Conservation (phyloP, 2,329 filamentous ascomycete genomes). For the Lasiodiplodia sp. region DNA sequence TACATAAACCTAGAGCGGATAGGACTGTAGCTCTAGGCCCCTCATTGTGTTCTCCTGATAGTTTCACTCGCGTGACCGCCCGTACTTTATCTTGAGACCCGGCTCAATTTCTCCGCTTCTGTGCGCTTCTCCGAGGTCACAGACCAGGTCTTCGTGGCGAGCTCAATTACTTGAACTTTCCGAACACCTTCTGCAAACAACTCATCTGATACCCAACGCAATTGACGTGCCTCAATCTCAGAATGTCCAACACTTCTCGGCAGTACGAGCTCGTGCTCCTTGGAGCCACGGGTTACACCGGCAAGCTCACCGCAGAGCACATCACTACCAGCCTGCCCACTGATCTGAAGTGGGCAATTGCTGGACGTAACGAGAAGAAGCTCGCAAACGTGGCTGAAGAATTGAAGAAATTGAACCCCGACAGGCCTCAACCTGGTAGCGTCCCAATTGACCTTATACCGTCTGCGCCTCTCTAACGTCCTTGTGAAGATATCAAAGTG, state of each 20-base stretch:
- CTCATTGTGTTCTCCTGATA: background rate
- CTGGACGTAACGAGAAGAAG: slow-evolving; percentile 81
- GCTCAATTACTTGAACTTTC: slow-evolving; percentile 1
- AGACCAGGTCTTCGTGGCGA: slow-evolving; percentile 18
- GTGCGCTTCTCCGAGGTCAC: slow-evolving; percentile 24
- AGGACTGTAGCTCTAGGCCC: background rate
- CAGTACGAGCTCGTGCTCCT: slow-evolving; percentile 72
- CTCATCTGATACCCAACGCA: background rate
- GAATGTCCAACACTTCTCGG: slow-evolving; percentile 37
- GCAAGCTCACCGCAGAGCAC: slow-evolving; percentile 77
- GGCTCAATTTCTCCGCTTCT: slow-evolving; percentile 10
- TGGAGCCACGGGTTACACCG: slow-evolving; percentile 83
- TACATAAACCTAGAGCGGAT: background rate
- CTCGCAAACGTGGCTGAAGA: slow-evolving; percentile 73
- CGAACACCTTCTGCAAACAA: background rate
- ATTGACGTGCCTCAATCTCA: background rate
- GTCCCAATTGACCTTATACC: background rate
- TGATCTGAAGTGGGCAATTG: slow-evolving; percentile 85
- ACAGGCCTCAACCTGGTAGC: slow-evolving; percentile 74
- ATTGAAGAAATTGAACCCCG: slow-evolving; percentile 70
- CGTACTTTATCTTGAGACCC: background rate
- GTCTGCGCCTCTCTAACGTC: background rate
- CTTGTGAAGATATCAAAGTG: slow-evolving; percentile 46
- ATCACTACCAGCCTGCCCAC: slow-evolving; percentile 75
- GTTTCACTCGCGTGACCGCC: background rate